Base-by-base conservation (phyloP, 495 filamentous ascomycete species). In the Hypoxylon cercidicola region DNA sequence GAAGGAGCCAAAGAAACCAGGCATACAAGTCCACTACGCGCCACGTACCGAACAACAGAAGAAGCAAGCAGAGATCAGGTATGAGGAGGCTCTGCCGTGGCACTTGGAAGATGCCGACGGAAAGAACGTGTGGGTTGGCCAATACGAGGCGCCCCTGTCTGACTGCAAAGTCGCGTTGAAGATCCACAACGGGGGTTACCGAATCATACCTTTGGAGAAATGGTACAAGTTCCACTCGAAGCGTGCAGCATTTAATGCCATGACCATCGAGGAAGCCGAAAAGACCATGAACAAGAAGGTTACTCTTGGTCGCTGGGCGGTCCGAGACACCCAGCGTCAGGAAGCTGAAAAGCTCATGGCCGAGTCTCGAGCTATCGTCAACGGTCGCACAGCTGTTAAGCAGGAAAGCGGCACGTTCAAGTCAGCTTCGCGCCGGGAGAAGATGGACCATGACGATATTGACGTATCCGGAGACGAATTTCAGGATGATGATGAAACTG, bases 21-120 rank as follows among this genome's bases (percentile, higher is more conserved):
- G 86, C 10, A 82, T 80, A 50, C 83, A 88, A 39, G 84, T 86
- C 65, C 66, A 76, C 66, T 51, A 79, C 57, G 61, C 70, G 69
- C 64, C 72, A 45, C 68, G 70, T 20, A 86, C 87, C 7, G 90
- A 90, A 12, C 90, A 90, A 39, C 87, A 93, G 65, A 89, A 92
- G 68, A 93, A 91, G 56, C 84, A 86, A 51, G 84, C 86, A 10
- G 87, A 91, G 44, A 83, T 98, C 18, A 88, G 93, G 61, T 99
- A 98, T 64, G 96, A 99, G 73, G 95, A 99, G 70, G 90, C 92
- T 7, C 77, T 97, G 39, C 96, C 96, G 9, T 99, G 95, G 95
- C 93, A 97, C 72, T 74, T 99, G 46, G 95, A 99, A 70, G 95
- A 99, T 75, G 96, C 93, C 53, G 93, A 97, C 66, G 90, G 92